Evolutionary conservation across 2,329 filamentous ascomycete species (phyloP), one percentile per base, ranked within the genome.

Genomic region (Sporothrix brasiliensis): DNA sequence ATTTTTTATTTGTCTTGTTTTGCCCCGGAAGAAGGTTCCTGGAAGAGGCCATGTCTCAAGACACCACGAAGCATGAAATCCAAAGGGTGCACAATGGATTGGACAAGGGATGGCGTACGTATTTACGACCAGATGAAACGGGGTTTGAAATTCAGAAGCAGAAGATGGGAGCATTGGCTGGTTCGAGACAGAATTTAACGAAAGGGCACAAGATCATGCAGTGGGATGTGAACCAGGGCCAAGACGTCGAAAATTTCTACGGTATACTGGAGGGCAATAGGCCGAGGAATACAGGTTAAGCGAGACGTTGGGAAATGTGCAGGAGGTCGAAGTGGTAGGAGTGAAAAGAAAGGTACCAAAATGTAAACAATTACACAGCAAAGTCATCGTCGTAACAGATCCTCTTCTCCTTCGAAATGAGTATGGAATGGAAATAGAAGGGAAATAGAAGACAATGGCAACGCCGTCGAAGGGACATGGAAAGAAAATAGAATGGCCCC

Each of bases 1-100:
- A 27, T 47, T 27, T 47, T 34, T 34, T 34, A 34, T 34, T 34
- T 34, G 24, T 63, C 39, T 47, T 63, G 58, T 63, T 47, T 47
- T 13, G 39, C 58, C 39, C 39, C 39, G 58, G 58, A 63, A 61
- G 39, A 63, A 63, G 58, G 58, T 63, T 63, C 58, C 58, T 47
- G 58, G n/a, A 44, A 27, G 27, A 47, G 58, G 39, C 58, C 39
- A 47, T 63, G 58, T 63, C 58, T 47, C n/a, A 14, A 27, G 21
- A 63, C 39, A 30, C 27, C 14, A 30, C 53, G 53, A 56, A 10
- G 44, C 34, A 58, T 58, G 56, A 21, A 14, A n/a, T 24, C 6
- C 19, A 9, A 4, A 7, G 49, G 19, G 49, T 16, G 9, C n/a
- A 9, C 16, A n/a, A n/a, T 6, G 9, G 49, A 49, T 49, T 49